Base-by-base conservation (phyloP, 2,329 filamentous ascomycete species). In the Allantophomopsis cytisporea region DNA sequence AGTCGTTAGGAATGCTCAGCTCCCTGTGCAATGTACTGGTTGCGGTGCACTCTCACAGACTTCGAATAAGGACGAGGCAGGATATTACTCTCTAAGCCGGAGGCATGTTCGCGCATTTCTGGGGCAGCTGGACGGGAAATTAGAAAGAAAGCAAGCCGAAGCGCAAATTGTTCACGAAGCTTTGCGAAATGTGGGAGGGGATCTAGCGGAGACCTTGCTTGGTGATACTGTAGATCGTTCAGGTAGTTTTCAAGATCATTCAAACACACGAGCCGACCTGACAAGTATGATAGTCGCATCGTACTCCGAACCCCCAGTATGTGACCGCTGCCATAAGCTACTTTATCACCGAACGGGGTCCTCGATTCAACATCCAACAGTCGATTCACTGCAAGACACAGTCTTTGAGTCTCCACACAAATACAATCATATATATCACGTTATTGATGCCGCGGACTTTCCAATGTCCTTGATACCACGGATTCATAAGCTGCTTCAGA, bases 361-460 rank as follows among this genome's bases (percentile, higher is more conserved):
- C 13, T 70, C 83, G 5, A 89, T 93, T 49, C 71, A 74, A 40
- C 85, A 94, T 53, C 91, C 91, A 0, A 80, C 80, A 1, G 71
- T 95, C 45, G 73, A 86, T 34, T 79, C 84, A 2, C 77, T 98
- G 39, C 76, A 79, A 47, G 80, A 86, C 45, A 94, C 87, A 13
- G 82, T 98, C 39, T 71, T 80, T 39, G 85, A 94, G 58, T 94
- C 89, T 1, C 88, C 88, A 0, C 80, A 93, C 60, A 83, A 83
- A 55, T 75, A 83, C 55, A 96, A 98, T 53, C 85, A 95, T 59
- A 80, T 98, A 44, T 98, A 96, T 56, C 91, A 98, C 59, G 70
- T 98, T 18, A 65, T 98, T 16, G 91, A 98, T 54, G 89, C 91
- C 2, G 91, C 88, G 43, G 91, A 98, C 59, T 96, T 98, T 47